These are phyloP conservation scores for Fusarium sp. DNA, from an alignment of 2,329 filamentous ascomycete species.

Conservation along the genomic window DNA sequence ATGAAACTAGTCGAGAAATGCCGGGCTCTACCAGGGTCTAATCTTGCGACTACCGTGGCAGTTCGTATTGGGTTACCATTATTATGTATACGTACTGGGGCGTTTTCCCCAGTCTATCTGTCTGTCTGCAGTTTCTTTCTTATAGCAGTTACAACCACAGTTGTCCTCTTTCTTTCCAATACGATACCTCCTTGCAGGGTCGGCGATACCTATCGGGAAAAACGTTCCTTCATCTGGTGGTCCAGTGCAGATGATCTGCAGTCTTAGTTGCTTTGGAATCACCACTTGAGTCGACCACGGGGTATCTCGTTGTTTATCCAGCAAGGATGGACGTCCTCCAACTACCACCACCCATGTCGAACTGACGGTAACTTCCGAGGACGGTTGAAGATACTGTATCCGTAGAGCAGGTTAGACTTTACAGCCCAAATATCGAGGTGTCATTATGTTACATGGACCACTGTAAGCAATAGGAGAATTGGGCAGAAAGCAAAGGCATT, in stretches of 20 bases:
- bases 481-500: background rate
- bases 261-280: constrained; percentile 24
- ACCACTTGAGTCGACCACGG: constrained; percentile 33
- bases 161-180: background rate
- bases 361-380: constrained; percentile 35
- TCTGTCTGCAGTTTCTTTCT: background rate
- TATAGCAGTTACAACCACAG: background rate
- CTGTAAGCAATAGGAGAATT: constrained; percentile 15
- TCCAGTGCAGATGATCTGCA: constrained; percentile 39
- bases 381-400: background rate
- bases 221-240: constrained; percentile 4
- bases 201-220: background rate
- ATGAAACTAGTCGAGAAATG: constrained; percentile 33
- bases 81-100: background rate
- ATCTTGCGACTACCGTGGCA: constrained; percentile 20
- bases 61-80: constrained; percentile 13
- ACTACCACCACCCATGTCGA: constrained; percentile 22
- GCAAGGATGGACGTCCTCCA: constrained; percentile 10
- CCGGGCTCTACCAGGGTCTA: constrained; percentile 29
- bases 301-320: constrained; percentile 14
- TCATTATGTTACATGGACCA: constrained; percentile 22
- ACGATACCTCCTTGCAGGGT: background rate
- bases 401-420: constrained; percentile 13
- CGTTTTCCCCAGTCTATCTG: background rate
- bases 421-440: constrained; percentile 15